Evolutionary conservation across 208 protist genomes (phyloP), one percentile per base, ranked within the genome.

Genomic region (Spongospora subterranea): DNA sequence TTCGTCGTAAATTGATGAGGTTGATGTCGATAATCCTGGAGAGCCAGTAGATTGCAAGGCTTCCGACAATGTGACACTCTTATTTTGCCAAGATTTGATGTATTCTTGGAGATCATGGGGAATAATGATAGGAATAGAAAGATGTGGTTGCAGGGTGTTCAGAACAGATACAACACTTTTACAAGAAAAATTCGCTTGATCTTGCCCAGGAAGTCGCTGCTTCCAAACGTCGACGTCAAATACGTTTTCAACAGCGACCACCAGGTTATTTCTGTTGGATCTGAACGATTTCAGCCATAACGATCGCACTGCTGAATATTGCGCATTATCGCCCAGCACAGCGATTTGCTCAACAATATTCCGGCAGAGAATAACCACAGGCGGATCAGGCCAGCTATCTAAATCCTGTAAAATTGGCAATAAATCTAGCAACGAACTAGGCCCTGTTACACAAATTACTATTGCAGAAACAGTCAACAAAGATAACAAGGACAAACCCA

Each of bases 271-370:
- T 24, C 24, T 6, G 17, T 35, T 17, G 6, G 71, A 39, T 35
- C 11, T 20, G 6, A 82, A 40, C n/a, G 71, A 35, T n/a, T 82
- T 82, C 71, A 82, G 17, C 71, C 71, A 82, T 6, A 82, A n/a
- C 6, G 6, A 20, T 45, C 71, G 71, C 35, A n/a, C 71, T 17
- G 35, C 6, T n/a, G 71, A 35, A 6, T n/a, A 82, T 35, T 82
- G 71, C 6, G 35, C 71, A n/a, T n/a, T n/a, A 82, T 82, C 71
- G 40, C 71, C 71, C 6, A 82, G 71, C 6, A 82, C n/a, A n/a
- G 71, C 71, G 71, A 82, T 6, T 45, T n/a, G 11, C 35, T 82
- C 71, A n/a, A 82, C 71, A 82, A 82, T n/a, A n/a, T n/a, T 82
- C 71, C 71, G 71, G 71, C 71, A 82, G 35, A 82, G 71, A 6